Evolutionary conservation across 179 eudicot genomes (phyloP), one percentile per base, ranked within the genome.

Genomic region (Drosera spatulata): DNA sequence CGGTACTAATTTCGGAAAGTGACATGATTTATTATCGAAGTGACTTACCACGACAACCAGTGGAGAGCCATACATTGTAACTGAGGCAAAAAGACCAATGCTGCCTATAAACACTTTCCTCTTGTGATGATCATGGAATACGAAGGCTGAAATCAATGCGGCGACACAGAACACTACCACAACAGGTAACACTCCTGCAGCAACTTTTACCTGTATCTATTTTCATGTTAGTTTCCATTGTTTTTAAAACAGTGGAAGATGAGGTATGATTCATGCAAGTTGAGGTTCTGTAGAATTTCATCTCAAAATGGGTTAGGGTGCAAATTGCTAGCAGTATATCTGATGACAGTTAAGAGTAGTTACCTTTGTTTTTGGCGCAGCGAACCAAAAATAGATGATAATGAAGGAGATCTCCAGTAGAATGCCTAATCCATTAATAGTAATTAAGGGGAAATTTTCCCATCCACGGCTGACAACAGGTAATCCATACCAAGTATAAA

Each of bases 401-500:
- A 6, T 45, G 49, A 6, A 45, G 49, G 49, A 45, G 10, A 2
- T 0, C 49, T 45, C 49, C 10, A 45, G 49, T 10, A 45, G 7
- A 45, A 45, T 45, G 49, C 49, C 49, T 6, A 45, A 45, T 6
- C 49, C 49, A 45, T 45, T 45, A 10, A 45, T 2, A 45, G 49
- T 10, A 6, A 45, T 6, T 10, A 45, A 6, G 10, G 10, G 49
- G 49, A 45, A 45, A 10, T 45, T 45, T 10, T 45, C 10, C 49
- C 49, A 45, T 45, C 49, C 49, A 42, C 41, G 44, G 66, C 96
- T 83, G 53, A 85, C 96, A n/a, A 85, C 49, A 41, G 96, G 96
- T 73, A 85, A 76, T 47, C 93, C 90, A 43, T 88, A 88, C 96
- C 96, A 88, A 69, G 87, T 76, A 59, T 88, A 88, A 13, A 85